Evolutionary conservation across 352 stramenopile species (phyloP).

Genomic region (Phytophthora fragariae): DNA sequence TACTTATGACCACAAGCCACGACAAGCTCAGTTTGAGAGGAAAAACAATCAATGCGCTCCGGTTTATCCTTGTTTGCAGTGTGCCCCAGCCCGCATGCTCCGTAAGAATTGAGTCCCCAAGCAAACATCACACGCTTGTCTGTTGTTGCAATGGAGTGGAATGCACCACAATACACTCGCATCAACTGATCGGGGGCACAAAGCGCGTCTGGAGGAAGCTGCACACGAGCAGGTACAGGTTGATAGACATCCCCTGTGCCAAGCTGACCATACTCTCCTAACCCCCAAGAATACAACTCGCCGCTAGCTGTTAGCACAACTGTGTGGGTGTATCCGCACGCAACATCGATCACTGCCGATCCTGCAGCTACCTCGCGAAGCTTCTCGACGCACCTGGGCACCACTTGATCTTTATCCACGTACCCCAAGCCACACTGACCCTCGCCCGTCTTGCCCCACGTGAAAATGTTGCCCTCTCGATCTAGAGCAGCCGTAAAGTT

Average conservation of each 20-base stretch:
- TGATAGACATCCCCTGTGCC: conserved; percentile 90
- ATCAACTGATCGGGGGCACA: conserved; percentile 54
- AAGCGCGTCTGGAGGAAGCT: conserved; percentile 51
- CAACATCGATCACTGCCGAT: conserved; percentile 63
- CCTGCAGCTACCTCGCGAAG: conserved; percentile 38
- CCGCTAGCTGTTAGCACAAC: conserved; percentile 77
- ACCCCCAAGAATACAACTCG: conserved; percentile 90
- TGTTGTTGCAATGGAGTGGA: conserved; percentile 81
- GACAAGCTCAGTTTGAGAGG: conserved; percentile 54
- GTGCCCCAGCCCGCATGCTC: conserved; percentile 80
- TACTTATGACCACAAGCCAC: conserved; percentile 87
- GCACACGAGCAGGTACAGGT: conserved; percentile 69
- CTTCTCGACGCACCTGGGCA: conserved; percentile 63
- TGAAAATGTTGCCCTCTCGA: conserved; percentile 64
- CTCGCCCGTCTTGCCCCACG: conserved; percentile 90
- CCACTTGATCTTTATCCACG: conserved; percentile 81
- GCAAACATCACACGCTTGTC: conserved; percentile 71
- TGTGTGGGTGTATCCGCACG: conserved; percentile 90
- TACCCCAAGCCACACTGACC: conserved; percentile 88
- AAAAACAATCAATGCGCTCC: conserved; percentile 81
- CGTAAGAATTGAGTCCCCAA: conserved; percentile 86
- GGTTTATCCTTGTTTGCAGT: conserved; percentile 83
- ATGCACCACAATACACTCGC: conserved; percentile 80
- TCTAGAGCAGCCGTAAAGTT: conserved; percentile 81
- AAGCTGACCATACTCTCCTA: conserved; percentile 91